Evolutionary conservation across 1,139 yeast species (phyloP).

Genomic region (Zygosaccharomyces sapae): DNA sequence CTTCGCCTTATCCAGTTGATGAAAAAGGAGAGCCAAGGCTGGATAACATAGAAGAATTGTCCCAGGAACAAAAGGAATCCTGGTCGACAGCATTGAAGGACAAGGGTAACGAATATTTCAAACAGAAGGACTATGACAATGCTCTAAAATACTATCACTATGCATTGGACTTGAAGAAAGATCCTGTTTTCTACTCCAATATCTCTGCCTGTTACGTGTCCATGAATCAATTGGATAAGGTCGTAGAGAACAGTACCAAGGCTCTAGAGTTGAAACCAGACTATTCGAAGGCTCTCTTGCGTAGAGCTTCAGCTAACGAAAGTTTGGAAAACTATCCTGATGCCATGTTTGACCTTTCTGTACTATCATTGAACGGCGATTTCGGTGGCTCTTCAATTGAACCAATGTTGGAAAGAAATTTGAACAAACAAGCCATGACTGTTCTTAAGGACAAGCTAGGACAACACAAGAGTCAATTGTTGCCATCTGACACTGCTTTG

Average conservation of each 20-base stretch:
- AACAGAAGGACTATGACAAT: constrained; percentile 58
- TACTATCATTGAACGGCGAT: constrained; percentile 71
- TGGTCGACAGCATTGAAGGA: constrained; percentile 79
- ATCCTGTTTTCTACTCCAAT: constrained; percentile 88
- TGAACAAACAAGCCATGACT: constrained; percentile 69
- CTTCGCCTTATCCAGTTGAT: constrained; percentile 44
- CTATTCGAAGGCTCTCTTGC: constrained; percentile 79
- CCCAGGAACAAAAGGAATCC: constrained; percentile 55
- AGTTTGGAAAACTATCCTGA: constrained; percentile 71
- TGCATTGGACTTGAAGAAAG: constrained; percentile 70
- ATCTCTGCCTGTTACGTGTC: constrained; percentile 94
- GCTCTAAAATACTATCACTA: constrained; percentile 76
- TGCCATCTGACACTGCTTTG: constrained; percentile 84
- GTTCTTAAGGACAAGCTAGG: constrained; percentile 59
- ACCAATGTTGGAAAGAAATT: constrained; percentile 79
- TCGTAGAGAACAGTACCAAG: constrained; percentile 77
- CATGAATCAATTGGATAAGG: constrained; percentile 71
- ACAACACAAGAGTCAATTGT: constrained; percentile 45
- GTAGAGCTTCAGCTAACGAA: constrained; percentile 86
- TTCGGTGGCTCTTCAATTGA: constrained; percentile 77
- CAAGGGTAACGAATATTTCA: constrained; percentile 81
- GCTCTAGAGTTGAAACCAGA: constrained; percentile 86
- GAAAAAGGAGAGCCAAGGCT: constrained; percentile 54
- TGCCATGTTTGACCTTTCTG: constrained; percentile 89
- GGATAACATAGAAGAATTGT: constrained; percentile 45